Percentiles rank a stretch among this genome's conserved stretches.
phyloP scores from a whole-genome alignment of 345 rosid species.

The Brassica cretica region DNA sequence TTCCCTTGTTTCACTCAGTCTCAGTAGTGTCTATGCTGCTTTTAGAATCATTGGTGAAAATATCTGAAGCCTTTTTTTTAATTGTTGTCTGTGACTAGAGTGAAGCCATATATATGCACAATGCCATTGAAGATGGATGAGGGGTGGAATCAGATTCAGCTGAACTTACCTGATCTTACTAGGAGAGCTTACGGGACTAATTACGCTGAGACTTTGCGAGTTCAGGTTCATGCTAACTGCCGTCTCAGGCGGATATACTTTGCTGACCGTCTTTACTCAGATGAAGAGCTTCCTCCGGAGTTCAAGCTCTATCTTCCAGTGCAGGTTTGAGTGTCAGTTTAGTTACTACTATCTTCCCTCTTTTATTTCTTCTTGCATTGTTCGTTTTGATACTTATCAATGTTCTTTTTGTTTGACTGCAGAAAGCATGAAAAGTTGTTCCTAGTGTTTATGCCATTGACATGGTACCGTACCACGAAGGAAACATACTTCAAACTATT shows the following conservation, averaged over 20 bases:
- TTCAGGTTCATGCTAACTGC: slow-evolving; percentile 96
- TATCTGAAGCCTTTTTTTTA: no score
- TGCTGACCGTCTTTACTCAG: slow-evolving; percentile 88
- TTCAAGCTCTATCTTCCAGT: slow-evolving; percentile 89
- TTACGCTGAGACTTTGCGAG: slow-evolving; percentile 88
- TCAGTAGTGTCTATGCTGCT: no score
- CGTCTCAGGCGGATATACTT: slow-evolving; percentile 89
- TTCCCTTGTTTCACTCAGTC: slow-evolving; percentile 33
- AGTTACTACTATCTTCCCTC: background rate
- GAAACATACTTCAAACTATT: no score
- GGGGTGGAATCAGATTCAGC: slow-evolving; percentile 96
- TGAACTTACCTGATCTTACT: slow-evolving; percentile 88
- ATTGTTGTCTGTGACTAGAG: slow-evolving; percentile 75
- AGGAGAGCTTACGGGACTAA: slow-evolving; percentile 96
- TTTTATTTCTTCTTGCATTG: background rate
- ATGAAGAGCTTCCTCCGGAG: slow-evolving; percentile 97
- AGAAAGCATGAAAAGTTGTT: slow-evolving; percentile 47
- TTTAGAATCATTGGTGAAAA: no score
- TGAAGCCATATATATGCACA: slow-evolving; percentile 92
- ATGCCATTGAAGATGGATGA: slow-evolving; percentile 96
- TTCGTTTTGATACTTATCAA: background rate
- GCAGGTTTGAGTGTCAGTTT: slow-evolving; percentile 53
- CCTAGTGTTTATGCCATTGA: background rate
- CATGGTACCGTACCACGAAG: no score
- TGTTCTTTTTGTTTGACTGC: slow-evolving; percentile 32